A percentile compares a stretch with the other conserved stretches of the same genome.
Conservation (phyloP, 148 eudicot species). For the Rhododendron molle region DNA sequence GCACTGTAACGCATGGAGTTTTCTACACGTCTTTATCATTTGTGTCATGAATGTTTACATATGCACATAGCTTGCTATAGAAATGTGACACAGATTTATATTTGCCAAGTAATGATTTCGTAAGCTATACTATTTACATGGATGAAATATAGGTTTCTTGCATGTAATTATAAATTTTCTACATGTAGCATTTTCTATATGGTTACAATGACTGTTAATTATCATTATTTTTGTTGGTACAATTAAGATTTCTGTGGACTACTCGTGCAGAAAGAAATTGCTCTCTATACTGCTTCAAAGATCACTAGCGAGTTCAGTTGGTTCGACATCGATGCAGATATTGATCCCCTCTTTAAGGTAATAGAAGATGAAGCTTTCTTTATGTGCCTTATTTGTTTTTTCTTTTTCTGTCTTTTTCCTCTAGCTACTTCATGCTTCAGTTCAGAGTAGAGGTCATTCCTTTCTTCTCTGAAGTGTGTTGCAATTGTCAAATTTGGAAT, state of each 20-base stretch:
- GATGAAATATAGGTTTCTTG: background rate
- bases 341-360: slow-evolving; percentile 97
- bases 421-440: background rate
- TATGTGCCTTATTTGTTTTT: slow-evolving; percentile 1
- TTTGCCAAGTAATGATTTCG: background rate
- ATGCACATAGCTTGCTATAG: background rate
- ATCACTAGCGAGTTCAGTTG: slow-evolving; percentile 74
- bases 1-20: background rate
- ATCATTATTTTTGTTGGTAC: background rate
- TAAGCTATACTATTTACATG: background rate
- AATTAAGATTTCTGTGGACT: background rate
- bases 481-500: background rate
- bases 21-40: background rate
- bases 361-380: slow-evolving; percentile 8
- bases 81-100: background rate
- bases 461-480: background rate
- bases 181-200: background rate
- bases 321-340: slow-evolving; percentile 94
- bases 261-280: slow-evolving; percentile 87
- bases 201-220: background rate
- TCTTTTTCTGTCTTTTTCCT: background rate
- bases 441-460: background rate
- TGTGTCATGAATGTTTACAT: background rate
- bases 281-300: slow-evolving; percentile 91
- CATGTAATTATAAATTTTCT: background rate